Evolutionary conservation across 768 basidiomycete genomes (phyloP).

Genomic region (Candolleomyces eurysporus): DNA sequence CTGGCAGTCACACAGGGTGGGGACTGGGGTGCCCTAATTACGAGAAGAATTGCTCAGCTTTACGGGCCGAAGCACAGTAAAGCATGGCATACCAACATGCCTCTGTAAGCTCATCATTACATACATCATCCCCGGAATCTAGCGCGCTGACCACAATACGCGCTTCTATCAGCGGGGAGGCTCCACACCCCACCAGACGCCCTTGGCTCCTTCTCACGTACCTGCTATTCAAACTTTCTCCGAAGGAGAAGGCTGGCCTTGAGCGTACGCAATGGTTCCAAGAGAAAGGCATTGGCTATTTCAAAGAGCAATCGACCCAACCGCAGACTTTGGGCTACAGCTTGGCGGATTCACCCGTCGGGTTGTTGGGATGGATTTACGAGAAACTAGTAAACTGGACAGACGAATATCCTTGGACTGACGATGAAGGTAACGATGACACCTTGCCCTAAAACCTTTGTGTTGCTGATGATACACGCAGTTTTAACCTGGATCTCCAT

Average conservation of each 20-base stretch:
- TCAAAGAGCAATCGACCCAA: slow-evolving; percentile 38
- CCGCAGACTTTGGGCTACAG: slow-evolving; percentile 55
- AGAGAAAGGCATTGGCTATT: slow-evolving; percentile 35
- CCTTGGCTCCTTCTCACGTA: slow-evolving; percentile 25
- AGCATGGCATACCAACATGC: slow-evolving; percentile 52
- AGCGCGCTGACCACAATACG: not conserved
- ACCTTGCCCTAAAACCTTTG: not conserved
- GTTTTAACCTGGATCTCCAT: slow-evolving; percentile 60
- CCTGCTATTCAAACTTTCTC: slow-evolving; percentile 25
- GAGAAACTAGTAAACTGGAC: slow-evolving; percentile 47
- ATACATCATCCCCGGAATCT: not conserved
- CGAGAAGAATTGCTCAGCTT: slow-evolving; percentile 21
- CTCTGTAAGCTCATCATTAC: slow-evolving; percentile 28
- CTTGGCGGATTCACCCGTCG: slow-evolving; percentile 57
- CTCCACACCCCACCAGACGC: slow-evolving; percentile 20
- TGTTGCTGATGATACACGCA: slow-evolving; percentile 12
- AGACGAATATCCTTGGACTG: slow-evolving; percentile 52
- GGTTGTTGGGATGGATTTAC: slow-evolving; percentile 52
- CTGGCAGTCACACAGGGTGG: slow-evolving; percentile 29
- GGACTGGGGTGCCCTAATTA: slow-evolving; percentile 28
- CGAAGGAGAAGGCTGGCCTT: slow-evolving; percentile 32
- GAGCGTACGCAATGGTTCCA: slow-evolving; percentile 27
- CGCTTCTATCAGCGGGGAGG: slow-evolving; percentile 7
- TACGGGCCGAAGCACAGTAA: slow-evolving; percentile 41
- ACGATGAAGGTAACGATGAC: slow-evolving; percentile 45